These are phyloP conservation scores for Arabidopsis thaliana DNA, from an alignment of 345 rosid genomes.

Conservation along the genomic window DNA sequence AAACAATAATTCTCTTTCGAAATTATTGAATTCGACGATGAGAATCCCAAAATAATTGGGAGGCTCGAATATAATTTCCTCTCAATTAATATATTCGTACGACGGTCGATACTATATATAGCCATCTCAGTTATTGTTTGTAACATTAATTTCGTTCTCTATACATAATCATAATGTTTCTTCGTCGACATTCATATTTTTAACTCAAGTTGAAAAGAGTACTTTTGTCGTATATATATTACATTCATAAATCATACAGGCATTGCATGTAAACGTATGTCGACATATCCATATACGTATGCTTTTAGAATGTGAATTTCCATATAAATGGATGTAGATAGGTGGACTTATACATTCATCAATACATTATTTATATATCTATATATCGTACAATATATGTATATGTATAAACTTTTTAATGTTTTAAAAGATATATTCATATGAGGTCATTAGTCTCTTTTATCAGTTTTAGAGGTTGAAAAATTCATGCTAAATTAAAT, in stretches of 20 bases:
- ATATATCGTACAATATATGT: too few relatives aligned
- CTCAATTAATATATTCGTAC: conserved; percentile 34
- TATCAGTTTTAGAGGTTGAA: too few relatives aligned
- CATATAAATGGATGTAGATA: not conserved
- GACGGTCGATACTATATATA: conserved; percentile 31
- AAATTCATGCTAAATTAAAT: too few relatives aligned
- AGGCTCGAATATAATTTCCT: conserved; percentile 23
- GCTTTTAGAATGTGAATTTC: conserved; percentile 9
- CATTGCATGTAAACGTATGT: not conserved
- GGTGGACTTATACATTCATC: too few relatives aligned
- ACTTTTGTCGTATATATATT: not conserved
- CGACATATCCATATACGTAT: conserved; percentile 20
- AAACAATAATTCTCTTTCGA: conserved; percentile 20
- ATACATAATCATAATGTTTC: conserved; percentile 10
- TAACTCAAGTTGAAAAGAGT: conserved; percentile 9
- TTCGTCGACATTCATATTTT: conserved; percentile 38
- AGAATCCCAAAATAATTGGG: conserved; percentile 26
- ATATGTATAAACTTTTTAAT: too few relatives aligned
- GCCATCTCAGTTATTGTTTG: conserved; percentile 31
- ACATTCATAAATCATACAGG: not conserved
- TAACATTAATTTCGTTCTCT: conserved; percentile 20
- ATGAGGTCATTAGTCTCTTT: too few relatives aligned
- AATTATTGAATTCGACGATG: conserved; percentile 24
- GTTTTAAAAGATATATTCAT: too few relatives aligned
- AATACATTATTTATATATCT: too few relatives aligned